Evolutionary conservation across 2,329 filamentous ascomycete genomes (phyloP).

Genomic region (Aspergillus terreus): DNA sequence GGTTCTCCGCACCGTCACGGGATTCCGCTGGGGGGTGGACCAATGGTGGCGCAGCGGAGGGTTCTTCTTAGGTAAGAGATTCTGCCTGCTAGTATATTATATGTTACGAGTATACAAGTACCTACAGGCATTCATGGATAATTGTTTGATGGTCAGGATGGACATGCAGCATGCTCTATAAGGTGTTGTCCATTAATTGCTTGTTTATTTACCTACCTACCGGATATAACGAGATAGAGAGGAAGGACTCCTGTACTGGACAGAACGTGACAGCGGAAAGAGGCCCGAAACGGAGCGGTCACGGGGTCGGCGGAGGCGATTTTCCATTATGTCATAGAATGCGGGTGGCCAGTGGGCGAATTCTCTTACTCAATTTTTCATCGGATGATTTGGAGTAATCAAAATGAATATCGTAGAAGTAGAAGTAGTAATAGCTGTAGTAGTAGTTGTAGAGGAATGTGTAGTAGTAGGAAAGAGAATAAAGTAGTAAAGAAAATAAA

Average conservation of each 20-base stretch:
- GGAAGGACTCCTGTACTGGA: no score
- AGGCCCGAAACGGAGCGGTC: slow-evolving; percentile 4
- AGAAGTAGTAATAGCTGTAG: not conserved
- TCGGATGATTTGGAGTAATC: not conserved
- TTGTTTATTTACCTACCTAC: no score
- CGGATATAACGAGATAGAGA: no score
- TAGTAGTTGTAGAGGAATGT: no score
- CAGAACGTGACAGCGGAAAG: not conserved
- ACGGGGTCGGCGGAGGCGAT: slow-evolving; percentile 12
- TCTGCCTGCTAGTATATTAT: not conserved
- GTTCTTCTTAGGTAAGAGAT: slow-evolving; percentile 17
- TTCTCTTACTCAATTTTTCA: not conserved
- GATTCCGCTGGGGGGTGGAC: not conserved
- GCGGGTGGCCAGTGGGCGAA: slow-evolving; percentile 6
- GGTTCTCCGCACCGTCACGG: slow-evolving; percentile 6
- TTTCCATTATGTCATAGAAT: slow-evolving; percentile 25
- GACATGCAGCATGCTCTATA: no score
- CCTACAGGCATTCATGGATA: no score
- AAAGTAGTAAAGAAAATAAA: no score
- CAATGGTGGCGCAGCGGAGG: not conserved
- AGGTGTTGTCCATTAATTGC: no score
- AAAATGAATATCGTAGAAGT: no score
- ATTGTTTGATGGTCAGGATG: no score
- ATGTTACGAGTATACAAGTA: not conserved
- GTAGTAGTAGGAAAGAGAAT: no score